Conservation (phyloP, 306 rosid species). For the Rosa chinensis region DNA sequence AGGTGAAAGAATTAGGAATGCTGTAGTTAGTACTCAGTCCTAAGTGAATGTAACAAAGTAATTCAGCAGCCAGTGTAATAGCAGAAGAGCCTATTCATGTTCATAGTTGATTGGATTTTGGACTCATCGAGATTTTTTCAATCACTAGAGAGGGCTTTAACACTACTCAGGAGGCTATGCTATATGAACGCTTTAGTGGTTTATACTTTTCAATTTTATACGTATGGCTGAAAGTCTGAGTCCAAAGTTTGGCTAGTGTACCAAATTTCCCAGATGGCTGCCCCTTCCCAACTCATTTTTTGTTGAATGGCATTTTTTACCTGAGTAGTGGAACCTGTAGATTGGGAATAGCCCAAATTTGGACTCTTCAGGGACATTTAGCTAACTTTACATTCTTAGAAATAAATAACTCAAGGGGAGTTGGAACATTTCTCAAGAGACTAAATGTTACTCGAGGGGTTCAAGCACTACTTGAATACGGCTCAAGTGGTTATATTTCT, state of each 20-base stretch:
- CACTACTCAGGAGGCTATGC: background rate
- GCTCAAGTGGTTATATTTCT: background rate
- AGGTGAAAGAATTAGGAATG: background rate
- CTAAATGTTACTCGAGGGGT: background rate
- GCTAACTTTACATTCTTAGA: background rate
- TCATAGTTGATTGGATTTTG: background rate
- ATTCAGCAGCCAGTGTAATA: background rate
- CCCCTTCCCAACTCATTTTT: background rate
- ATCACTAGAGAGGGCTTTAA: background rate
- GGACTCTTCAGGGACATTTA: background rate
- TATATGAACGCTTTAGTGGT: background rate
- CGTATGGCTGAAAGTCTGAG: background rate
- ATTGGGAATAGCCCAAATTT: background rate
- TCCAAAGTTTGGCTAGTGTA: background rate
- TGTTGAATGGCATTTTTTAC: background rate
- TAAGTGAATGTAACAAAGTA: background rate
- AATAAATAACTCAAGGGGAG: background rate
- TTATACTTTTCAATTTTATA: background rate
- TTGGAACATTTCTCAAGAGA: background rate
- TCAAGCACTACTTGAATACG: background rate
- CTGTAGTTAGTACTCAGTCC: background rate
- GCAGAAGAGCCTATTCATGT: background rate
- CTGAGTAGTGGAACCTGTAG: background rate
- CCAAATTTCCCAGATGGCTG: background rate
- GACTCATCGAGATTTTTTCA: background rate